phyloP scores from a whole-genome alignment of 345 rosid genomes.

The Balakata baccata region DNA sequence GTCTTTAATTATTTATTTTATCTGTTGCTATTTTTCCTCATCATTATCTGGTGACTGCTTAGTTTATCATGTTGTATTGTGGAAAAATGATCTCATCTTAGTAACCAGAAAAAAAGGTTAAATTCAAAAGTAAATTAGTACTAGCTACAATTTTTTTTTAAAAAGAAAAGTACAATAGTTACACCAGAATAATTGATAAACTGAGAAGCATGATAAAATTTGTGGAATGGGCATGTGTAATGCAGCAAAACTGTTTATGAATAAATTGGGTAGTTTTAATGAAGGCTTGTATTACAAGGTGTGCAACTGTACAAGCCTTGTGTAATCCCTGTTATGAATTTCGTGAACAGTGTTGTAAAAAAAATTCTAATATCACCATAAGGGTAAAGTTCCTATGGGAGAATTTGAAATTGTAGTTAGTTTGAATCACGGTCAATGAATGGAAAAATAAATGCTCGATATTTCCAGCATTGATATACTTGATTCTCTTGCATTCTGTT shows the following conservation, averaged over 20 bases:
- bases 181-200: too few species aligned
- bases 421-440: background rate
- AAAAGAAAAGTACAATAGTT: too few species aligned
- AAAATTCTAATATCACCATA: too few species aligned
- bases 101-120: too few species aligned
- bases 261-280: background rate
- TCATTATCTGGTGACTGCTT: background rate
- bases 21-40: background rate
- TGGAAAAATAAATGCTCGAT: background rate
- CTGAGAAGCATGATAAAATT: background rate
- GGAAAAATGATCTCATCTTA: background rate
- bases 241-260: background rate
- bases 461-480: too few species aligned
- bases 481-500: too few species aligned
- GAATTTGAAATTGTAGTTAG: background rate
- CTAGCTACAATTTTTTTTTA: too few species aligned
- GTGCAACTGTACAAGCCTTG: too few species aligned
- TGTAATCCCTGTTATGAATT: too few species aligned
- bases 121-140: too few species aligned
- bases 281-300: background rate
- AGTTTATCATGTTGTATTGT: background rate
- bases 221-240: background rate
- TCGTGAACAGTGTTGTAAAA: too few species aligned
- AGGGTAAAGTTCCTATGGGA: background rate
- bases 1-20: background rate